These are phyloP conservation scores for Dalechampia spathulata DNA, from an alignment of 441 rosid species.

Conservation along the genomic window DNA sequence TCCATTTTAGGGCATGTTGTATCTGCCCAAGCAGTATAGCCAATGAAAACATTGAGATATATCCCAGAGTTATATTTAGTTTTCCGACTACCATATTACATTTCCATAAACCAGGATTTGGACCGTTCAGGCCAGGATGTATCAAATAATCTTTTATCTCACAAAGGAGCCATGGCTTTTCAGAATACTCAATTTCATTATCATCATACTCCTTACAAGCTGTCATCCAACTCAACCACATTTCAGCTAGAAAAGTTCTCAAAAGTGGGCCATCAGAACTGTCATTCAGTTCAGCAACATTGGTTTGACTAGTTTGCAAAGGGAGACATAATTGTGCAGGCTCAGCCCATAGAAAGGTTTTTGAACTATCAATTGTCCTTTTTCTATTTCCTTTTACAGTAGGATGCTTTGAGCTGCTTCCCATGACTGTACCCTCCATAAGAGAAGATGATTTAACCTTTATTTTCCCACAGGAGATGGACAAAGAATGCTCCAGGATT, in stretches of 20 bases:
- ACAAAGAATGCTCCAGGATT: constrained; percentile 38
- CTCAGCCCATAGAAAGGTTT: constrained; percentile 48
- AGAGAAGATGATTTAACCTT: constrained; percentile 37
- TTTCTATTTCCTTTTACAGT: constrained; percentile 28
- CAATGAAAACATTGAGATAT: constrained; percentile 48
- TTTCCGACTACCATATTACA: constrained; percentile 63
- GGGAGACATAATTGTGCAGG: constrained; percentile 43
- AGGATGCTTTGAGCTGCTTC: constrained; percentile 23
- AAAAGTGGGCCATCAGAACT: constrained; percentile 29
- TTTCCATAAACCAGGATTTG: constrained; percentile 50
- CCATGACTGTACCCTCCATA: constrained; percentile 20
- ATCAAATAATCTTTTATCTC: constrained; percentile 52
- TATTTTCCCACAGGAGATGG: constrained; percentile 57
- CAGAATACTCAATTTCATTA: constrained; percentile 36
- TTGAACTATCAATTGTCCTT: constrained; percentile 28
- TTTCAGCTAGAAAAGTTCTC: constrained; percentile 43
- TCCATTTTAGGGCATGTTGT: constrained; percentile 34
- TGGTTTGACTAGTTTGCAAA: constrained; percentile 27
- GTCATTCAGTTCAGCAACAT: constrained; percentile 27
- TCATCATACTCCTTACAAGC: constrained; percentile 38
- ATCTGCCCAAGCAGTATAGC: constrained; percentile 55
- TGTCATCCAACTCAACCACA: constrained; percentile 63
- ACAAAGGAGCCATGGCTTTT: constrained; percentile 59
- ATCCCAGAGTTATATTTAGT: constrained; percentile 46
- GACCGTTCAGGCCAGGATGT: constrained; percentile 33